Evolutionary conservation across 805 yeast genomes (phyloP).

Genomic region (Candida krabiensis): DNA sequence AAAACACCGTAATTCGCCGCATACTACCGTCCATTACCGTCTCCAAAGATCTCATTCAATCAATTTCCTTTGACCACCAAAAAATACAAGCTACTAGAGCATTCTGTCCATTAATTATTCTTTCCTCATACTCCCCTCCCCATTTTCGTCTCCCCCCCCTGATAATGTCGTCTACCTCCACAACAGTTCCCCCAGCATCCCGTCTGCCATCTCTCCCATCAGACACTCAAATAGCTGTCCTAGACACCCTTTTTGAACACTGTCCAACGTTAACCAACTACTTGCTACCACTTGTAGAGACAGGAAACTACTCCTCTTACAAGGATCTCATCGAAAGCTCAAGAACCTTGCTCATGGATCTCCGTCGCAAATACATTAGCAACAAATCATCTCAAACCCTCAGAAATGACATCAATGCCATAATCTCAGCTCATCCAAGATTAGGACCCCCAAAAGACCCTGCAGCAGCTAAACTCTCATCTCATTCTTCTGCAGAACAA

Average conservation of each 20-base stretch:
- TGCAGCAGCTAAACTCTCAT: constrained; percentile 44
- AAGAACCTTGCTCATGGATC: constrained; percentile 7
- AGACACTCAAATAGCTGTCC: constrained; percentile 36
- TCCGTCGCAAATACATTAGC: constrained; percentile 1
- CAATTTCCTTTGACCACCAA: too few relatives aligned
- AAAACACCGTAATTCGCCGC: too few relatives aligned
- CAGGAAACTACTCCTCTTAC: constrained; percentile 23
- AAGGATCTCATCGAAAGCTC: constrained; percentile 24
- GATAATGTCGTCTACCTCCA: neutral
- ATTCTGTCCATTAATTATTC: too few relatives aligned
- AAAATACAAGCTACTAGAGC: too few relatives aligned
- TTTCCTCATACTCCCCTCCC: too few relatives aligned
- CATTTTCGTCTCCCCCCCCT: neutral
- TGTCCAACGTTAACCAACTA: constrained; percentile 47
- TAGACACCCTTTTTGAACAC: constrained; percentile 66
- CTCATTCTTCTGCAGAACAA: constrained; percentile 73
- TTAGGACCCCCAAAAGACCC: constrained; percentile 59
- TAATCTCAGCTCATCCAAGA: constrained; percentile 91
- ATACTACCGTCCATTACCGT: too few relatives aligned
- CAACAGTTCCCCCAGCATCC: constrained; percentile 31
- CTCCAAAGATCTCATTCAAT: too few relatives aligned
- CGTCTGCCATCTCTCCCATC: constrained; percentile 21
- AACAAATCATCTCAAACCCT: constrained; percentile 1
- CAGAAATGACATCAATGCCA: constrained; percentile 33
- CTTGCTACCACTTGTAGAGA: constrained; percentile 32